Base-by-base conservation (phyloP, 129 eudicot species). In the Pittosporum tobira region DNA sequence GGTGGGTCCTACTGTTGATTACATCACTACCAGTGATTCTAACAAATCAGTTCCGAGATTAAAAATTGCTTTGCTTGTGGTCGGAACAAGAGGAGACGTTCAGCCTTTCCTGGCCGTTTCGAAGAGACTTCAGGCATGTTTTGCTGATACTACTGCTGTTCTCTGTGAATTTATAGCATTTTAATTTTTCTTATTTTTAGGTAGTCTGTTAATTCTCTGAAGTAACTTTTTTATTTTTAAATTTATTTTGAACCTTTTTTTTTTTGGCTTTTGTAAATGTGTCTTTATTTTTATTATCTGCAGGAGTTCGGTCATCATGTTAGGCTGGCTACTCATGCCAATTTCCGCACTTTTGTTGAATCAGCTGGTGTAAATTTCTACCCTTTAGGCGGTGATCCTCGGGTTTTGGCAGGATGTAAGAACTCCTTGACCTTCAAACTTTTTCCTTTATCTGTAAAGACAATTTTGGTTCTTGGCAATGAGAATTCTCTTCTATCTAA, bases 71-170 rank as follows among this genome's bases (percentile, higher is more conserved):
- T 51, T 93, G 43, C 91, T 93, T 67, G 91, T 93, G 47, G 99
- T 93, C 68, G 99, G 99, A 58, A 93, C 99, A 59, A 76, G 99
- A 75, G 99, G 99, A 76, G 99, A 93, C 64, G 99, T 93, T 65
- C 99, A 93, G 71, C 96, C 99, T 45, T 93, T 93, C 67, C 77
- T 93, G 50, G 99, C 99, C 22, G 54, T 93, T 23, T 89, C 96
- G 30, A 93, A 80, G 80, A 79, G 85, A 73, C 91, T 93, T 63
- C 96, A 87, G 91, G 99, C 66, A 81, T 62, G 75, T 69, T 52
- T 21, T 1, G 15, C 3, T n/a, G 34, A 18, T 44, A 8, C 16
- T 55, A 8, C 25, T 55, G 6, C 25, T n/a, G n/a, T n/a, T n/a
- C n/a, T n/a, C n/a, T n/a, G n/a, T n/a, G n/a, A n/a, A n/a, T n/a